Evolutionary conservation across 768 basidiomycete species (phyloP), one percentile per base, ranked within the genome.

Genomic region (Russula brevipes): DNA sequence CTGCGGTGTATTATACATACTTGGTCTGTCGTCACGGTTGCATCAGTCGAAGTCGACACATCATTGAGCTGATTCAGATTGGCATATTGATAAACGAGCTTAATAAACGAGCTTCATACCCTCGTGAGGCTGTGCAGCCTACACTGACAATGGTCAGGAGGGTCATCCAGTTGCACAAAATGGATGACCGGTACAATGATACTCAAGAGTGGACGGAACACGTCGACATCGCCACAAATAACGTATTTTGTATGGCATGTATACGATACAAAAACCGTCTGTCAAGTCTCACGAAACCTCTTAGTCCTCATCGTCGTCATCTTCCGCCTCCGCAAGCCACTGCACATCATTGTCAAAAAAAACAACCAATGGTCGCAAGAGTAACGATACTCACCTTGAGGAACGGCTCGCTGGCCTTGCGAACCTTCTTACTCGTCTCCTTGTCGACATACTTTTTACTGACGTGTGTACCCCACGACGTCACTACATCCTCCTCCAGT

Each of bases 371-470:
- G 49, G 11, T 42, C 16, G 0, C 44, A 33, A 59, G 24, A 35
- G 35, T 4, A 31, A 42, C 17, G 45, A 8, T 19, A 70, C 80
- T 53, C 66, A 90, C 90, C 82, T 94, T 94, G 72, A 98, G 77
- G 80, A 98, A 98, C 0, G 95, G 94, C 73, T 92, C 94, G 67
- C 90, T 89, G 12, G 94, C 94, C 80, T 95, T 96, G 69, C 95
- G 82, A 56, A 99, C 94, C 76, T 86, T 94, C 84, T 98, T 98
- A 75, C 89, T 91, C 51, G 84, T 88, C 33, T 98, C 94, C 76
- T 89, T 94, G 76, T 96, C 91, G 50, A 94, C 91, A 72, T 93
- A 96, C 78, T 98, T 97, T 81, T 90, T 96, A 77, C 88, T 91
- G 72, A 94, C 92, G 69, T 96, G 94, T 4, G 92, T 96, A 9